Evolutionary conservation across 78 protist genomes (phyloP).

Genomic region (Guillardia theta): DNA sequence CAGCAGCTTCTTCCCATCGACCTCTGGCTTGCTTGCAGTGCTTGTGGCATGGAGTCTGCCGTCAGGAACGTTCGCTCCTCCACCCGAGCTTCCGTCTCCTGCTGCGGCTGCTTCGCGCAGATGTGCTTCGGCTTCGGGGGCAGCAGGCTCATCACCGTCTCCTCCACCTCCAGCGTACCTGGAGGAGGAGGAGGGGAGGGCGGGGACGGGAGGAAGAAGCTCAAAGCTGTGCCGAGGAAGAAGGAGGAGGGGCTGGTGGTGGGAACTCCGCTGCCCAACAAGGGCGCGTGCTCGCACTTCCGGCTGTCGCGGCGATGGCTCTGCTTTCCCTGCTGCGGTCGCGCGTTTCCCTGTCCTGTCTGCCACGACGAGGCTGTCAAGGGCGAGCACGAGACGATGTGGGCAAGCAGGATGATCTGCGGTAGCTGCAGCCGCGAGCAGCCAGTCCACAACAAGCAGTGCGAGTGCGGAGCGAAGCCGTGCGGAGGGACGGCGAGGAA

Average conservation of each 20-base stretch:
- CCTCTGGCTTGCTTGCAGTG: background rate
- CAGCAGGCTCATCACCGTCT: background rate
- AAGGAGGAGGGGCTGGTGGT: background rate
- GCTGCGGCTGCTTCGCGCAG: background rate
- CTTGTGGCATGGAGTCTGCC: background rate
- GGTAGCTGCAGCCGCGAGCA: background rate
- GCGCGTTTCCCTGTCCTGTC: background rate
- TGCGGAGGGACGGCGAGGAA: background rate
- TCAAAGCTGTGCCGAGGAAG: background rate
- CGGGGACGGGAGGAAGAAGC: background rate
- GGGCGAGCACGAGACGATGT: background rate
- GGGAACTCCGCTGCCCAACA: background rate
- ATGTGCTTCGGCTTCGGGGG: background rate
- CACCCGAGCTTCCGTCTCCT: background rate
- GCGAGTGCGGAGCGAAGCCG: background rate
- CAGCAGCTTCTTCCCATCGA: background rate
- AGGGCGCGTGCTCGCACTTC: background rate
- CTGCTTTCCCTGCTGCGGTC: background rate
- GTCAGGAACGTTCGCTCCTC: background rate
- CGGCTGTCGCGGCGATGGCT: background rate
- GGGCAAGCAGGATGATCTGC: slow-evolving; percentile 2
- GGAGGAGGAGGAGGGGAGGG: background rate
- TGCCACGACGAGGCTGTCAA: background rate
- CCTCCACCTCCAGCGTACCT: background rate
- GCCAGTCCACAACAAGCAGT: background rate